Percentiles rank a stretch among this genome's conserved stretches.
These are phyloP conservation scores for Lineolata rhizophorae DNA, from an alignment of 495 filamentous ascomycete species.

Conservation along the genomic window DNA sequence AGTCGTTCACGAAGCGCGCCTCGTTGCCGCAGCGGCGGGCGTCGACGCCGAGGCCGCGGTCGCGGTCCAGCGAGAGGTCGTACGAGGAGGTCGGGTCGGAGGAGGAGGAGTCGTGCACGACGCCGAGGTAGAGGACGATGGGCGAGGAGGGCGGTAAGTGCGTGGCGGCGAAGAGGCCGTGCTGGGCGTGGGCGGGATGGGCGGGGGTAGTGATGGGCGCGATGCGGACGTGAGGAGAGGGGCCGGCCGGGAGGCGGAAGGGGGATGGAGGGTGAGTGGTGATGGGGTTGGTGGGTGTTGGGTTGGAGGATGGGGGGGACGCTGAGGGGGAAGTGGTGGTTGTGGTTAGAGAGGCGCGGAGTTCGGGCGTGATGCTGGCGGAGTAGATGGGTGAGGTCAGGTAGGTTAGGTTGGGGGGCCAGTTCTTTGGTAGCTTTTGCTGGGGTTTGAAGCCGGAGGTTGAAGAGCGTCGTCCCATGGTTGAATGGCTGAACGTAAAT, in stretches of 20 bases:
- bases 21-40: slow-evolving; percentile 41
- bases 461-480: too few relatives aligned
- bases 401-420: slow-evolving; percentile 33
- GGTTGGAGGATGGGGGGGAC: slow-evolving; percentile 9
- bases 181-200: slow-evolving; percentile 42
- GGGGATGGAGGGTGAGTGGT: too few relatives aligned
- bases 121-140: slow-evolving; percentile 44
- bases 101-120: slow-evolving; percentile 25
- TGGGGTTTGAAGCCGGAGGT: too few relatives aligned
- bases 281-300: slow-evolving; percentile 11
- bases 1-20: slow-evolving; percentile 54
- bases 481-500: too few relatives aligned
- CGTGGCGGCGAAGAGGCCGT: slow-evolving; percentile 39
- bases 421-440: slow-evolving; percentile 24
- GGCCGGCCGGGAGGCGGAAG: slow-evolving; percentile 11
- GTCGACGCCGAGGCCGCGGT: slow-evolving; percentile 37
- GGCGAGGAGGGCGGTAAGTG: slow-evolving; percentile 32
- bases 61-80: slow-evolving; percentile 40
- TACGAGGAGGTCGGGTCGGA: slow-evolving; percentile 34
- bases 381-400: slow-evolving; percentile 29
- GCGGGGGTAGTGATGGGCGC: slow-evolving; percentile 25
- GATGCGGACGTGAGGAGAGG: slow-evolving; percentile 30
- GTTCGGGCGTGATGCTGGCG: too few relatives aligned
- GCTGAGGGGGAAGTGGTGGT: slow-evolving; percentile 3
- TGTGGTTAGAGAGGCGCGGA: slow-evolving; percentile 18